Evolutionary conservation across 805 yeast species (phyloP).

Genomic region (Candida maesae): DNA sequence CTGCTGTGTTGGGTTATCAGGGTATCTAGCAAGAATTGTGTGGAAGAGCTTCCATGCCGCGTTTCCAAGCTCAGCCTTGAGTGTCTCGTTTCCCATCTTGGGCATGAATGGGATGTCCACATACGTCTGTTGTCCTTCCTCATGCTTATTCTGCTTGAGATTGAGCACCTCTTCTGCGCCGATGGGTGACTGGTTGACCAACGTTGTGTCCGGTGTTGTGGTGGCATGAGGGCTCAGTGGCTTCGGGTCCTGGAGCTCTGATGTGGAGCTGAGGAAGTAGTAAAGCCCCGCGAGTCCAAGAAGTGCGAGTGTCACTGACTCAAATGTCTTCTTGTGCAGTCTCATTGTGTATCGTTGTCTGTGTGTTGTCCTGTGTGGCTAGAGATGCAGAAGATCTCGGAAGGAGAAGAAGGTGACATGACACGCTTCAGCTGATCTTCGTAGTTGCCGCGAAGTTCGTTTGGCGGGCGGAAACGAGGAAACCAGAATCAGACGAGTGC

Average conservation of each 20-base stretch:
- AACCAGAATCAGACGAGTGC: too few species aligned
- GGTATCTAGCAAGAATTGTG: constrained; percentile 88
- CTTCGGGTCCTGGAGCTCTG: constrained; percentile 23
- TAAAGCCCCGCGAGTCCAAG: constrained; percentile 14
- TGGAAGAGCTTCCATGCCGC: constrained; percentile 92
- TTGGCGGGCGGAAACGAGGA: too few species aligned
- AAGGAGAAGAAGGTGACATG: too few species aligned
- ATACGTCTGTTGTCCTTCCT: background rate
- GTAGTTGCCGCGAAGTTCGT: too few species aligned
- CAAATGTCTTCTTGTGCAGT: constrained; percentile 9
- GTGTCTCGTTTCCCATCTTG: constrained; percentile 82
- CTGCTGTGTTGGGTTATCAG: constrained; percentile 66
- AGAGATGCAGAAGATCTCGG: too few species aligned
- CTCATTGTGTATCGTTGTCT: too few species aligned
- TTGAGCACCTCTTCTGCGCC: background rate
- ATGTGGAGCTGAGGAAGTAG: constrained; percentile 17
- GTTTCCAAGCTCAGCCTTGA: constrained; percentile 80
- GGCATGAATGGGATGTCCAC: constrained; percentile 60
- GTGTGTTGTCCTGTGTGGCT: too few species aligned
- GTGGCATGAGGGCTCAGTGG: constrained; percentile 22
- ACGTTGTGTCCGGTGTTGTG: constrained; percentile 28
- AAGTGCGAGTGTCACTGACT: constrained; percentile 9
- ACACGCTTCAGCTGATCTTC: too few species aligned
- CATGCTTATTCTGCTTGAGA: background rate
- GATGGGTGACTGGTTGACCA: background rate